Base-by-base conservation (phyloP, 257 asterid species). In the Verbascum thapsus region DNA sequence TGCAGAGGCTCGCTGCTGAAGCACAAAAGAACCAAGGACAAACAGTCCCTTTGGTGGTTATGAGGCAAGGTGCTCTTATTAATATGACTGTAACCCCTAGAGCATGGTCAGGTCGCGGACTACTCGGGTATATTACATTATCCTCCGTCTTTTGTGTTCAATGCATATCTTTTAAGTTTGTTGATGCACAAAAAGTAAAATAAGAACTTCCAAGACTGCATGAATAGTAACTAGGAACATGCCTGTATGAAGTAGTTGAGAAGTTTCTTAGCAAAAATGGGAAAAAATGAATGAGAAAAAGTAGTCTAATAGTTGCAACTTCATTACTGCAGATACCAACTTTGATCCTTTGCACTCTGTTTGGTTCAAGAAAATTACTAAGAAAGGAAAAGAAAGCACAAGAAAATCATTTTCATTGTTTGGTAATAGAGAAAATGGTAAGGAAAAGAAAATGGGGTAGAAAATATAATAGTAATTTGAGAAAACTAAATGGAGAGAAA, bases 91-190 rank as follows among this genome's bases (percentile, higher is more conserved):
- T 94, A 60, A 87, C 88, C 23, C 99, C 99, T 40, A 81, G 96
- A 81, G 40, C 78, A 19, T 90, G 97, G 99, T 76, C 78, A n/a
- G 99, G 99, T 18, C 95, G 88, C 10, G 92, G 97, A 64, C 69
- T 90, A 20, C 71, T 94, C 67, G 99, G 97, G 96, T 94, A 81
- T 22, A 76, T 26, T 44, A 20, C 43, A 23, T 7, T 16, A 39
- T 49, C 69, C 12, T 49, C 40, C 55, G 12, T 40, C 41, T 22
- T 72, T 40, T 59, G 64, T 67, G 13, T 26, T 62, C 48, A 49
- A 35, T 58, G n/a, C 18, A 16, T 30, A 1, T 13, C 26, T 10
- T n/a, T 67, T 17, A 7, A 32, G 50, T 63, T 61, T 26, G 19
- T 58, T 13, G 13, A 11, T 49, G 4, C 58, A 43, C 39, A 15